Evolutionary conservation across 495 filamentous ascomycete genomes (phyloP), one percentile per base, ranked within the genome.

Genomic region (Trichocladium antarcticum): DNA sequence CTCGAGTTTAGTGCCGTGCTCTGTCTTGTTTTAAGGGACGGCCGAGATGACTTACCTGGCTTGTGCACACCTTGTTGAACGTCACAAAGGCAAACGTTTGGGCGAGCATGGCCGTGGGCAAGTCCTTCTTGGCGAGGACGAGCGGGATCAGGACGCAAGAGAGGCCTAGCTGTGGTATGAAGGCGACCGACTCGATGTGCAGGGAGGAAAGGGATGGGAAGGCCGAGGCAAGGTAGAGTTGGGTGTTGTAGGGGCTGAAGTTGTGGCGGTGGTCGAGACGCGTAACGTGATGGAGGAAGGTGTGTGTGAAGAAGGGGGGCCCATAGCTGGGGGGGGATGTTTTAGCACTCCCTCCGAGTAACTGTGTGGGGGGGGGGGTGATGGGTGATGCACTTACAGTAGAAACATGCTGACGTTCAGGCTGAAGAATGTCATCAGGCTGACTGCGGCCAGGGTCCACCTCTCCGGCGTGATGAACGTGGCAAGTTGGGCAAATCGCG

Each of bases 21-120:
- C 2, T 21, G 2, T 38, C n/a, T 12, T 5, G 40, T 38, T 11
- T 10, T 22, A 35, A 14, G 22, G 36, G 11, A 17, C 10, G 21
- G 11, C 16, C 20, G 17, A 35, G 14, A 15, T 40, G 22, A 50
- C 70, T 19, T 78, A 92, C 88, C 77, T 97, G 92, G 59, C 85
- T 90, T 1, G 92, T 98, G 75, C 89, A 95, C 15, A 98, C 92
- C 71, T 98, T 98, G 63, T 98, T 98, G 49, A 95, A 97, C 5
- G 86, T 80, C 6, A 97, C 92, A 65, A 98, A 98, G 0, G 92
- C 85, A 62, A 96, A 95, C 0, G 93, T 97, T 68, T 98, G 92
- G n/a, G 86, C 88, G n/a, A 98, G 76, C 81, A 97, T 87, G n/a
- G 89, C 77, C 1, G 81, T 75, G 1, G 92, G 73, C 0, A 98